Percentiles rank a stretch among this genome's conserved stretches.
These are phyloP conservation scores for Pichia sp. DNA, from an alignment of 1,139 yeast species.

Conservation along the genomic window DNA sequence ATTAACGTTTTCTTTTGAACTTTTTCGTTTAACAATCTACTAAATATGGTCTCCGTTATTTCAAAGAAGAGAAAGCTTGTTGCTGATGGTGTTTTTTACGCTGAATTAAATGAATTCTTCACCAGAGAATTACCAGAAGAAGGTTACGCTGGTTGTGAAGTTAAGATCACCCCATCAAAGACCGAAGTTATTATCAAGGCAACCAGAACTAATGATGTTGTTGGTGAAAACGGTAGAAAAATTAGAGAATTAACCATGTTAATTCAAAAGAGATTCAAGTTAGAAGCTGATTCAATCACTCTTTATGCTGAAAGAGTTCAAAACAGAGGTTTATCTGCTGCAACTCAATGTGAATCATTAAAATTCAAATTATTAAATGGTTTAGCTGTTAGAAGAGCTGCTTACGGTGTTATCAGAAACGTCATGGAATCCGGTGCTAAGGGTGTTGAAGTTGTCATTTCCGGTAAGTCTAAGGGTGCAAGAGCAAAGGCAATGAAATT, in stretches of 20 bases:
- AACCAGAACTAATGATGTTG: slow-evolving; percentile 97
- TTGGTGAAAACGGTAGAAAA: slow-evolving; percentile 99
- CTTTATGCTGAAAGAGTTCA: slow-evolving; percentile 99
- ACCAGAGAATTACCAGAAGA: slow-evolving; percentile 99
- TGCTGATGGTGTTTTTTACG: slow-evolving; percentile 99
- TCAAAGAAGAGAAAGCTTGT: slow-evolving; percentile 87
- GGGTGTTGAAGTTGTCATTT: slow-evolving; percentile 99
- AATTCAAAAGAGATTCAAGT: slow-evolving; percentile 98
- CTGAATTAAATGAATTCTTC: slow-evolving; percentile 99
- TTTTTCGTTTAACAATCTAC: slow-evolving; percentile 4
- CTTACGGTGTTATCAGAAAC: slow-evolving; percentile 99
- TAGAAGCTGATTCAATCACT: slow-evolving; percentile 89
- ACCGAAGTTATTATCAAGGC: slow-evolving; percentile 98
- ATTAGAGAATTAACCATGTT: slow-evolving; percentile 97
- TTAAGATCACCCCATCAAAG: slow-evolving; percentile 96
- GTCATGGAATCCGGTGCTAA: slow-evolving; percentile 99
- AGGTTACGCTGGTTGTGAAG: slow-evolving; percentile 99
- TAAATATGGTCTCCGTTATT: slow-evolving; percentile 58
- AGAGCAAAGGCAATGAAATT: slow-evolving; percentile 99
- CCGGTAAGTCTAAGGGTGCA: slow-evolving; percentile 99
- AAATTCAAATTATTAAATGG: slow-evolving; percentile 98
- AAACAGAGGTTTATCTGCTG: slow-evolving; percentile 99
- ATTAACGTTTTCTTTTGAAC: neutral
- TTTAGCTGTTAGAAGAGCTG: slow-evolving; percentile 99
- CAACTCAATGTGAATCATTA: slow-evolving; percentile 99